A percentile compares a stretch with the other conserved stretches of the same genome.
Conservation (phyloP, 345 rosid species). For the Sapria himalayana region DNA sequence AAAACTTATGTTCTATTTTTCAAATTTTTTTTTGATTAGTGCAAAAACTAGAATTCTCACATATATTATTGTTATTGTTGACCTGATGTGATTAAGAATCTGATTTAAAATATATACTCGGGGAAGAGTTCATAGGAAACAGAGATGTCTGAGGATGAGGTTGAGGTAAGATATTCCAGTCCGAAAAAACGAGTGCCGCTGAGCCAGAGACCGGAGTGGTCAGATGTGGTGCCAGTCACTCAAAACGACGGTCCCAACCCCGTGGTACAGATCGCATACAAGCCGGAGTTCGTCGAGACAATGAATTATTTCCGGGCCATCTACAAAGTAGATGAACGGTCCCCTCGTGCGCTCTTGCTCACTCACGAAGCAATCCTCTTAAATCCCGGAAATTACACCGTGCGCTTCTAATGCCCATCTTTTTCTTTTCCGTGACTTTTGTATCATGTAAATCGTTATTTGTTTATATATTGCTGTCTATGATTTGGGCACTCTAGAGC, state of each 20-base stretch:
- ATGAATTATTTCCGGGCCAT: slow-evolving; percentile 87
- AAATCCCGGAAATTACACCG: slow-evolving; percentile 85
- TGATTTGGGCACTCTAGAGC: no score
- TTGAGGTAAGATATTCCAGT: no score
- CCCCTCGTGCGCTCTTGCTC: slow-evolving; percentile 53
- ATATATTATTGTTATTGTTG: no score
- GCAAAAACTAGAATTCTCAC: no score
- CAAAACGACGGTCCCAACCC: slow-evolving; percentile 86
- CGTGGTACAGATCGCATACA: slow-evolving; percentile 63
- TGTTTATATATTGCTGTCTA: no score
- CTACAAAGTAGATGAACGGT: slow-evolving; percentile 48
- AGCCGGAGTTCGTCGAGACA: slow-evolving; percentile 53
- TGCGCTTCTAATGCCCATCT: slow-evolving; percentile 8
- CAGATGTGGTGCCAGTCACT: slow-evolving; percentile 43
- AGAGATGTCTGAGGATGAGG: no score
- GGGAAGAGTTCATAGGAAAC: no score
- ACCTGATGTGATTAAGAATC: no score
- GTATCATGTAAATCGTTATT: background rate
- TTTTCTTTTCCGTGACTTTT: background rate
- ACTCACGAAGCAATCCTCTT: slow-evolving; percentile 33
- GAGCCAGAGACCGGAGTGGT: slow-evolving; percentile 45
- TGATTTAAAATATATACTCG: no score
- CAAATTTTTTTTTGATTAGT: no score
- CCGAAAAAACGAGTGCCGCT: slow-evolving; percentile 16
- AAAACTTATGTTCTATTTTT: no score